Base-by-base conservation (phyloP, 169 alveolate species). In the Blepharisma undulans region DNA sequence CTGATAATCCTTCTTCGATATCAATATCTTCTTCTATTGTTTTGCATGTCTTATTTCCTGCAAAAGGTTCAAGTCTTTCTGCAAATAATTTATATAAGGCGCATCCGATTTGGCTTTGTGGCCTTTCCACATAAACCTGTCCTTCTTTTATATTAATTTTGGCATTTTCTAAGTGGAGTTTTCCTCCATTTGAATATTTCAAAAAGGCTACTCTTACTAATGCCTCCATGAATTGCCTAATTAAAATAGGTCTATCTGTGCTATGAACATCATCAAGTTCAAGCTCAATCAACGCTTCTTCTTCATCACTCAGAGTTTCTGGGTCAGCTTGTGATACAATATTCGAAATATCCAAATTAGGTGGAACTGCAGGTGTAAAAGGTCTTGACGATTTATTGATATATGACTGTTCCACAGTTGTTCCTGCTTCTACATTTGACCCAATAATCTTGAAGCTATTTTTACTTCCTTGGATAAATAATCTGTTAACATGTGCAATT, bases 141-240 rank as follows among this genome's bases (percentile, higher is more conserved):
- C 72, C 84, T 19, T 86, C 91, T 21, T 85, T 85, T 71, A 18
- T 19, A 21, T 27, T 30, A 22, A 76, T 18, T 25, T 76, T 72
- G 0, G 22, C 87, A 48, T 72, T 88, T n/a, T 76, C 87, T 29
- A 88, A 21, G n/a, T 22, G 22, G 22, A 91, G 76, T 29, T 89
- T 72, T 29, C 89, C 71, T 22, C 91, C 88, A 76, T 89, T 90
- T n/a, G 92, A 90, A 81, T 91, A 93, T 60, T 93, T 93, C 72
- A 93, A 86, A 29, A 66, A 91, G 16, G 94, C 81, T 61, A 88
- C 81, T 91, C 96, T 88, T 2, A 93, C 96, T 18, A 93, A 74
- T 25, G 91, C 59, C 72, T 93, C 96, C 4, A 88, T 87, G 86
- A 93, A 93, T 33, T 93, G 96, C 72, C 96, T 84, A 36, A 84